Percentiles rank a stretch among this genome's conserved stretches.
phyloP scores from a whole-genome alignment of 176 grass and related monocot species.

The Oryza coarctata region DNA sequence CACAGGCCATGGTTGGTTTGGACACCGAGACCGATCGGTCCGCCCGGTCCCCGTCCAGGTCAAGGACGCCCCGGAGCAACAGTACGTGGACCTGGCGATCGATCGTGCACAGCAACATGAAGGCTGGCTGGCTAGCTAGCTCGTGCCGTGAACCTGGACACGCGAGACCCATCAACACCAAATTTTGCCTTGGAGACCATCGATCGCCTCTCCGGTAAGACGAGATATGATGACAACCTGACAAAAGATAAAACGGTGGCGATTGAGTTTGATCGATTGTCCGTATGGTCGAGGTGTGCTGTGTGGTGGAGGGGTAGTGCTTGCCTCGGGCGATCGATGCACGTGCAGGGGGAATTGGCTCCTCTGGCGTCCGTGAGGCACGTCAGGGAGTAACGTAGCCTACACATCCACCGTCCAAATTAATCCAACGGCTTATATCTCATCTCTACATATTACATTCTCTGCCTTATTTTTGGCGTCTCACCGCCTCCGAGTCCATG shows the following conservation, averaged over 20 bases:
- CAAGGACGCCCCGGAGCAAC: background rate
- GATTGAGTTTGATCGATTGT: background rate
- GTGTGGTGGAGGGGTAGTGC: too few species aligned
- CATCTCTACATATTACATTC: too few species aligned
- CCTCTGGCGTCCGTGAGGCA: too few species aligned
- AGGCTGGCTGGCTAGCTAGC: background rate
- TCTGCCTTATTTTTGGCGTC: too few species aligned
- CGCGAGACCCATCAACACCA: background rate
- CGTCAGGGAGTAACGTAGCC: too few species aligned
- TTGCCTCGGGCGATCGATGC: too few species aligned
- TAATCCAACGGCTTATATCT: too few species aligned
- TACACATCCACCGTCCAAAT: too few species aligned
- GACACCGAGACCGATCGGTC: background rate
- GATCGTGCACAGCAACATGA: background rate
- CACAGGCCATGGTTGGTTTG: background rate
- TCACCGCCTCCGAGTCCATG: too few species aligned
- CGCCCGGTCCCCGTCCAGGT: slow-evolving; percentile 5
- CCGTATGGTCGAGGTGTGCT: too few species aligned
- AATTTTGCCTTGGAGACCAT: background rate
- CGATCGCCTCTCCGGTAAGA: background rate
- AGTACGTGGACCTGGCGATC: background rate
- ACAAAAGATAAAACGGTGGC: background rate
- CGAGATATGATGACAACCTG: background rate
- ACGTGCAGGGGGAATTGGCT: too few species aligned
- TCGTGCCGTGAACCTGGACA: slow-evolving; percentile 6